Evolutionary conservation across 208 protist genomes (phyloP), one percentile per base, ranked within the genome.

Genomic region (Giardia duodenalis): DNA sequence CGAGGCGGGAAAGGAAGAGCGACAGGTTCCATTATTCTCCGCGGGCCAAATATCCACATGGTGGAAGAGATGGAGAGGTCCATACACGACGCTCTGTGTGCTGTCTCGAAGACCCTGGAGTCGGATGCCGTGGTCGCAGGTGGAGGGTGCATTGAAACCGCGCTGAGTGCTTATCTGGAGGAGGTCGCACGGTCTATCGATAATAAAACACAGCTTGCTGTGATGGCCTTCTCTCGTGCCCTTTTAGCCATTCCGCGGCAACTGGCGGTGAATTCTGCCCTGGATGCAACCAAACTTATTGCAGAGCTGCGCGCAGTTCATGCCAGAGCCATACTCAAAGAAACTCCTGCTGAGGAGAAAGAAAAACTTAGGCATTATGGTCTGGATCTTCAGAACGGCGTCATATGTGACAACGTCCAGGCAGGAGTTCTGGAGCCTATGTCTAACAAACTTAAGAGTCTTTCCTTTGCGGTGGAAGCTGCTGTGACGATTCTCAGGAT

Each of bases 401-500:
- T 93, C 57, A 95, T 99, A 67, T 95, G 96, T 88, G 97, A 99
- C 95, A 99, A 99, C 94, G 43, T 99, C 3, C 95, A 96, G 92
- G 97, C 96, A 2, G 99, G 99, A 47, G 98, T 99, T 90, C 93
- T 99, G 44, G 98, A 99, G 96, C 99, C 99, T n/a, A 96, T 96
- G 67, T 96, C 99, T 90, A 97, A 95, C 92, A 99, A 99, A 95
- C 94, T 99, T 45, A 99, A 99, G 95, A 97, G 96, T 86, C 96
- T 99, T 67, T 96, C 98, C 95, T 99, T 99, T 94, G 98, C 99
- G 87, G 99, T 98, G 4, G 98, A 99, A 96, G 98, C 98, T 0
- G 98, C 98, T 87, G 98, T 99, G 93, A 99, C 98, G 19, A 98
- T 99, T 92, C 95, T 99, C 30, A 96, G 98, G 93, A 99, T 99